Evolutionary conservation across 2,329 filamentous ascomycete genomes (phyloP), one percentile per base, ranked within the genome.

Genomic region (Xylaria sp.): DNA sequence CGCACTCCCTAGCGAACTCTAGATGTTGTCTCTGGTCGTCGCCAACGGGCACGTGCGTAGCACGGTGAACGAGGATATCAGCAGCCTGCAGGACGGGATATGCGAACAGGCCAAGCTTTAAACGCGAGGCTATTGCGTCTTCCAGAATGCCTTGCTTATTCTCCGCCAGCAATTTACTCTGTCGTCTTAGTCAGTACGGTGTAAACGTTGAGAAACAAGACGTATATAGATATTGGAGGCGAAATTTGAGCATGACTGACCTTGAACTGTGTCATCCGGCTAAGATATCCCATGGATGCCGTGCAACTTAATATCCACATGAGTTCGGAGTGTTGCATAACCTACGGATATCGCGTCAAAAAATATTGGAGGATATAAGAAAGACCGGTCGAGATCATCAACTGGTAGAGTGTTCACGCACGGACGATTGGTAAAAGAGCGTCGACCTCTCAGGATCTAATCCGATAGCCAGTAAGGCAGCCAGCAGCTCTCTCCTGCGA

Each of bases 211-310:
- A 52, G 28, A 15, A 10, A 37, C 12, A 34, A 34, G 7, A 12
- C 7, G 12, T 10, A 34, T 46, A 9, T 52, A 55, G 20, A 66
- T 25, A 57, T n/a, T 37, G 31, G 50, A 23, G 55, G 39, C 12
- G 34, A 15, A 12, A 25, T 13, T 46, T 57, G 41, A 55, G 25
- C 25, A 12, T 25, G 28, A 71, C 77, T 59, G 67, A 93, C 94
- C 90, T 99, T 99, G 94, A 96, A 99, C 81, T 98, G 96, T 34
- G 96, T 98, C 96, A 99, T 99, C n/a, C 96, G 87, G 10, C 92
- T 92, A n/a, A 99, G 84, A 81, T 97, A 97, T 48, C 96, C 96
- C 81, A 96, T 94, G 5, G 93, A 95, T 28, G 96, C 93, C 62
- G 92, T 92, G 73, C 94, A 98, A 78, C 93, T 95, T 70, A 99